phyloP scores from a whole-genome alignment of 73 alveolate genomes.

The Paramecium pentaurelia region DNA sequence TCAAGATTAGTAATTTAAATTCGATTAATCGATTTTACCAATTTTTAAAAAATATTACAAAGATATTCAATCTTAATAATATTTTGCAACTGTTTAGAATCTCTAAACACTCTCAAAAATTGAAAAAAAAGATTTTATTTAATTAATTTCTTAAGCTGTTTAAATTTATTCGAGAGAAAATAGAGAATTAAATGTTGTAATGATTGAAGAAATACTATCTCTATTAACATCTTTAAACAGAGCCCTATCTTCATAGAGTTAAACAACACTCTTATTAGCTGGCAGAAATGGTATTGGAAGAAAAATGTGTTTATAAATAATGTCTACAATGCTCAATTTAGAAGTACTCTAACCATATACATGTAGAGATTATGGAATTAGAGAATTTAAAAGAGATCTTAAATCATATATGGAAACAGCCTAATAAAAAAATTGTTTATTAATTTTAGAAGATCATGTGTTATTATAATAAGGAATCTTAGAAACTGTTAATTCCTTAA shows the following conservation, averaged over 20 bases:
- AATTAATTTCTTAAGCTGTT: slow-evolving; percentile 72
- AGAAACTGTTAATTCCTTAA: slow-evolving; percentile 89
- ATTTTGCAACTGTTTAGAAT: slow-evolving; percentile 38
- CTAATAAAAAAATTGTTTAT: slow-evolving; percentile 83
- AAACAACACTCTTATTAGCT: slow-evolving; percentile 78
- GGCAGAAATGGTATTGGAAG: slow-evolving; percentile 99
- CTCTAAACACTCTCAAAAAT: slow-evolving; percentile 68
- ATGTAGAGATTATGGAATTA: slow-evolving; percentile 78
- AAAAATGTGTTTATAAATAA: slow-evolving; percentile 81
- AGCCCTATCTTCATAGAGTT: slow-evolving; percentile 66
- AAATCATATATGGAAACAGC: slow-evolving; percentile 84
- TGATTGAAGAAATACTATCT: slow-evolving; percentile 83
- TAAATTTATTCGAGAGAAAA: slow-evolving; percentile 90
- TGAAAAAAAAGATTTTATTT: slow-evolving; percentile 69
- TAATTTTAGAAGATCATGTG: slow-evolving; percentile 96
- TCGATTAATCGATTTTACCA: slow-evolving; percentile 69
- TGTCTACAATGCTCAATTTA: slow-evolving; percentile 80
- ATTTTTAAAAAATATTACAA: slow-evolving; percentile 55
- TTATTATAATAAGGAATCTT: slow-evolving; percentile 82
- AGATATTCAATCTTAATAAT: neutral
- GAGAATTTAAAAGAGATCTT: slow-evolving; percentile 95
- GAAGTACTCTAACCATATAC: slow-evolving; percentile 75
- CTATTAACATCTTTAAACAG: slow-evolving; percentile 76
- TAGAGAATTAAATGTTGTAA: slow-evolving; percentile 82
- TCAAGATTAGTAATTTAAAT: slow-evolving; percentile 79